Percentiles rank a stretch among this genome's conserved stretches.
These are phyloP conservation scores for Myriosclerotinia scirpicola DNA, from an alignment of 2,329 filamentous ascomycete species.

Conservation along the genomic window DNA sequence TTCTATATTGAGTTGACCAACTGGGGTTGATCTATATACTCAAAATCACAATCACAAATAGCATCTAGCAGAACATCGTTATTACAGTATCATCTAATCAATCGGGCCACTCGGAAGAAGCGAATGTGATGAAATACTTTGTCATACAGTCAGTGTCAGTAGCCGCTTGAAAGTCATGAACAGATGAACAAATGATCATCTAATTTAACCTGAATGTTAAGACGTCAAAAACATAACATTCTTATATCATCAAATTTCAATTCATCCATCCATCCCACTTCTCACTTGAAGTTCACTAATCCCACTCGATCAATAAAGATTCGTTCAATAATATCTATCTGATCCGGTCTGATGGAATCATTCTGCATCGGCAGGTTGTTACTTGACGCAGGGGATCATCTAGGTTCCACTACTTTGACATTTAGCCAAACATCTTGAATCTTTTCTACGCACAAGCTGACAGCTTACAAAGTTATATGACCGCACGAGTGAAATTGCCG, in stretches of 20 bases:
- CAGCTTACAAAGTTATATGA: not conserved
- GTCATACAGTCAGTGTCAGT: no score
- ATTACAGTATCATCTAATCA: no score
- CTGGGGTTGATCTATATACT: not conserved
- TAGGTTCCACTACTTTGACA: constrained; percentile 6
- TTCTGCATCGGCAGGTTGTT: constrained; percentile 20
- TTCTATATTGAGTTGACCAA: not conserved
- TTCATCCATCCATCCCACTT: constrained; percentile 3
- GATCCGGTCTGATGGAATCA: constrained; percentile 19
- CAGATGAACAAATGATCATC: not conserved
- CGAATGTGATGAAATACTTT: constrained; percentile 9
- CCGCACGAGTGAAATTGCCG: constrained; percentile 18
- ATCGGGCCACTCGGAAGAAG: no score
- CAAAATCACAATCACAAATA: no score
- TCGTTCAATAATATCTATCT: no score
- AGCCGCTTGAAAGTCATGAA: not conserved
- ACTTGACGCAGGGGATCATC: constrained; percentile 10
- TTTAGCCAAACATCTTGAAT: not conserved
- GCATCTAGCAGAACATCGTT: no score
- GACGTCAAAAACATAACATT: constrained; percentile 1
- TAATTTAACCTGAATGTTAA: constrained; percentile 2
- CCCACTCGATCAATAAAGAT: not conserved
- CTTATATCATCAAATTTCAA: constrained; percentile 14
- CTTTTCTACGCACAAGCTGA: constrained; percentile 15
- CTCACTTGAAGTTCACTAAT: not conserved